Evolutionary conservation across 371 early-diverging fungal species (phyloP).

Genomic region (Rhizopus arrhizus): DNA sequence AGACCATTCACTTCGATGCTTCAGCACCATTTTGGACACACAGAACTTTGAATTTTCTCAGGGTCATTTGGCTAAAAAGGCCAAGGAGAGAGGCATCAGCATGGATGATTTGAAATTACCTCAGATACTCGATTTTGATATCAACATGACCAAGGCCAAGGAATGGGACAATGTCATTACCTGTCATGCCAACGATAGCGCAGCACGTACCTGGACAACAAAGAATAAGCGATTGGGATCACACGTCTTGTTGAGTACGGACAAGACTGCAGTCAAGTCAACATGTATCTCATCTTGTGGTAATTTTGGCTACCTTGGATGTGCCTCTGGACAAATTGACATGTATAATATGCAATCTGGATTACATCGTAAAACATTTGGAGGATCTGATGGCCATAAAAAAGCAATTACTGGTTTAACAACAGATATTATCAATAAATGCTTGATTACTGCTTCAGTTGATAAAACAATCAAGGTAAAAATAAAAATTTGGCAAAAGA

Average conservation of each 20-base stretch:
- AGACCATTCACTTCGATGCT: conserved; percentile 81
- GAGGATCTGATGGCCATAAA: conserved; percentile 65
- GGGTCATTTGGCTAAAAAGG: conserved; percentile 63
- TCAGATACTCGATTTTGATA: conserved; percentile 71
- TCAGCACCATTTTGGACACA: conserved; percentile 83
- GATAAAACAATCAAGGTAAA: conserved; percentile 79
- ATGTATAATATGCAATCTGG: conserved; percentile 97
- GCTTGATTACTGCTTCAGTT: conserved; percentile 75
- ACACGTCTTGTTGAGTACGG: conserved; percentile 63
- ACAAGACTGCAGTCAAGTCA: conserved; percentile 66
- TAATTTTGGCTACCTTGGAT: conserved; percentile 89
- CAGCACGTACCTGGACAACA: conserved; percentile 83
- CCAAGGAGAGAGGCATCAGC: conserved; percentile 59
- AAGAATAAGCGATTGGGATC: conserved; percentile 76
- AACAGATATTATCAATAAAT: conserved; percentile 74
- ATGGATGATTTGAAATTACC: conserved; percentile 75
- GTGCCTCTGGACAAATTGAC: conserved; percentile 75
- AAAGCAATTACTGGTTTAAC: conserved; percentile 82
- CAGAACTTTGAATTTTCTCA: conserved; percentile 86
- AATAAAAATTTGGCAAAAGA: background rate
- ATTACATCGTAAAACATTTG: conserved; percentile 67
- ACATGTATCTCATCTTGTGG: conserved; percentile 88
- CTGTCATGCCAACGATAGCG: conserved; percentile 73
- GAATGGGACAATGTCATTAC: conserved; percentile 93
- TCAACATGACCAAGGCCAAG: conserved; percentile 62